phyloP scores from a whole-genome alignment of 2,329 filamentous ascomycete genomes.

The Westerdykella aurantiaca region DNA sequence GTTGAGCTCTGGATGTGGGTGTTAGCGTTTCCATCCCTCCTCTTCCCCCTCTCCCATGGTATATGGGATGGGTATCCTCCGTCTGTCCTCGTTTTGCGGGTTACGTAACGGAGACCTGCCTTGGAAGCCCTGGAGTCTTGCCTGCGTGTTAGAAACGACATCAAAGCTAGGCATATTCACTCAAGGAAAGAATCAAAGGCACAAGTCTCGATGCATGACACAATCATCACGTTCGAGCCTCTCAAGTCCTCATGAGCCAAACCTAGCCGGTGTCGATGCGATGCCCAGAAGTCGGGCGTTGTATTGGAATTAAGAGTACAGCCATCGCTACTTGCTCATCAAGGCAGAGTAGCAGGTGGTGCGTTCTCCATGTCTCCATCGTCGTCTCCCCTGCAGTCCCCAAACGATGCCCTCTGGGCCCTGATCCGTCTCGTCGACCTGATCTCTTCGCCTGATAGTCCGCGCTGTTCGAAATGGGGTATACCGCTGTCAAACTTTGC shows the following conservation, averaged over 20 bases:
- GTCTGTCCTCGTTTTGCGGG: neutral
- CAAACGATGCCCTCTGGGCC: no score
- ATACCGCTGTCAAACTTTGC: slow-evolving; percentile 19
- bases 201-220: slow-evolving; percentile 36
- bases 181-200: slow-evolving; percentile 19
- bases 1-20: no score
- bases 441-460: neutral
- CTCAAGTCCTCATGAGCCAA: slow-evolving; percentile 27
- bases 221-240: slow-evolving; percentile 36
- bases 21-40: no score
- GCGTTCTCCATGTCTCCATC: slow-evolving; percentile 26
- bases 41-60: no score
- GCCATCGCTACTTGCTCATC: slow-evolving; percentile 33
- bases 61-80: no score
- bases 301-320: slow-evolving; percentile 33
- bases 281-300: slow-evolving; percentile 16
- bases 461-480: slow-evolving; percentile 12
- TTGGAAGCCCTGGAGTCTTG: neutral
- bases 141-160: no score
- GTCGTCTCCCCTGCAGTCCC: neutral
- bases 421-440: no score
- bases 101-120: neutral
- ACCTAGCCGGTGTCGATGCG: slow-evolving; percentile 24
- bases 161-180: neutral
- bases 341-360: slow-evolving; percentile 33